Evolutionary conservation across 225 moss, liverwort and hornwort genomes (phyloP).

Genomic region (Asterella californica): DNA sequence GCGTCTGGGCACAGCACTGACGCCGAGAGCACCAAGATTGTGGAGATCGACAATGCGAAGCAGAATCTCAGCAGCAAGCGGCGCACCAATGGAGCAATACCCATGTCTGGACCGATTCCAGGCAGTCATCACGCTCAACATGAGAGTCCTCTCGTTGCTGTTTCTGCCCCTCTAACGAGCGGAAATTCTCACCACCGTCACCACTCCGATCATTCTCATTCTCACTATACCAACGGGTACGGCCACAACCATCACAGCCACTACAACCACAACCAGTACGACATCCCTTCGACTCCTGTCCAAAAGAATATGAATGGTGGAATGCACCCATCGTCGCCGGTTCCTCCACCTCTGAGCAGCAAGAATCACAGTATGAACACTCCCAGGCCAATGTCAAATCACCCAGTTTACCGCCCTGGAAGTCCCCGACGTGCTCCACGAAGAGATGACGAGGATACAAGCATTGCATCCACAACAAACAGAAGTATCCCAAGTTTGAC

Average conservation of each 20-base stretch:
- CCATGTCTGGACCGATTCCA: constrained; percentile 31
- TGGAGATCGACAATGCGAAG: constrained; percentile 61
- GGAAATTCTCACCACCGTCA: not conserved
- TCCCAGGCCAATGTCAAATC: constrained; percentile 30
- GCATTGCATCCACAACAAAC: constrained; percentile 68
- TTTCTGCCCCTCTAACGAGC: constrained; percentile 31
- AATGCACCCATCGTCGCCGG: constrained; percentile 32
- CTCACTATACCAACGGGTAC: constrained; percentile 17
- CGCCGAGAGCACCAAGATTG: constrained; percentile 52
- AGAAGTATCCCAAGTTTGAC: constrained; percentile 57
- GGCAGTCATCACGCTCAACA: constrained; percentile 20
- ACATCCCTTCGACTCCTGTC: constrained; percentile 28
- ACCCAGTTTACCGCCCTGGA: constrained; percentile 59
- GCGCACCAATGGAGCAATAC: constrained; percentile 23
- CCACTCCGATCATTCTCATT: constrained; percentile 4
- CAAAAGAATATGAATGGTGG: constrained; percentile 16
- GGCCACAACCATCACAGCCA: constrained; percentile 13
- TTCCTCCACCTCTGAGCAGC: constrained; percentile 55
- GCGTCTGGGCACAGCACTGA: constrained; percentile 72
- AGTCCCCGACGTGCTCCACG: constrained; percentile 67
- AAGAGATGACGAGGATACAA: constrained; percentile 76
- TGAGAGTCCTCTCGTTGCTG: constrained; percentile 28
- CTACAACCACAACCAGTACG: constrained; percentile 23
- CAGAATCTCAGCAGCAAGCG: constrained; percentile 43
- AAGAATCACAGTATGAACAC: constrained; percentile 38